Base-by-base conservation (phyloP, 768 basidiomycete species). In the Tephrocybe sp. region DNA sequence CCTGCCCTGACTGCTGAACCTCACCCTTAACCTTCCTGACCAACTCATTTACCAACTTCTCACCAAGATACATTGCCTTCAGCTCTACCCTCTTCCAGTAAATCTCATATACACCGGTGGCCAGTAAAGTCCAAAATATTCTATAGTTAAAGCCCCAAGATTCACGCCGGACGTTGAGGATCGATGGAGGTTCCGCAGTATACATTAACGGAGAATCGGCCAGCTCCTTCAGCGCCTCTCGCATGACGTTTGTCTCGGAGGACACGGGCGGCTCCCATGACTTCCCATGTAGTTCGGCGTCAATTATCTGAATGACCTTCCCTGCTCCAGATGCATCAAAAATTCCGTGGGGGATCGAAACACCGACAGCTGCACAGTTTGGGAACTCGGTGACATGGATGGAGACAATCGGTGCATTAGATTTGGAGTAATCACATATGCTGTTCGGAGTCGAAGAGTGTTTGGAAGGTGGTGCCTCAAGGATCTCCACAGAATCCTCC, bases 301-400 rank as follows among this genome's bases (percentile, higher is more conserved):
- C n/a, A n/a, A 50, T 30, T 2, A 9, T 24, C 4, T 21, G 4
- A 13, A 50, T 24, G 12, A 50, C 21, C 19, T 42, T 39, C 11
- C 49, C 49, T 22, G 43, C 9, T 9, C 40, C 49, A 26, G 28
- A 42, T 11, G 49, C 49, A 22, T 50, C 49, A 15, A 50, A 50
- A 6, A 50, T 26, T 19, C 49, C 49, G 19, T 50, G 49, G 13
- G 49, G 39, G 4, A 50, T 15, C 5, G 49, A 35, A 25, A 50
- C 36, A 12, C 49, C 49, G 16, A 50, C 31, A 24, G 40, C 42
- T 7, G 49, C 15, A 22, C 49, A 50, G 42, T 50, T 43, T 11
- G 19, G n/a, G n/a, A n/a, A n/a, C n/a, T n/a, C n/a, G n/a, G n/a
- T n/a, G n/a, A n/a, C n/a, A n/a, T n/a, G n/a, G n/a, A n/a, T n/a